Percentiles rank a stretch among this genome's conserved stretches.
Evolutionary conservation across 208 protist genomes (phyloP).

Genomic region (Trypanosoma boissoni): DNA sequence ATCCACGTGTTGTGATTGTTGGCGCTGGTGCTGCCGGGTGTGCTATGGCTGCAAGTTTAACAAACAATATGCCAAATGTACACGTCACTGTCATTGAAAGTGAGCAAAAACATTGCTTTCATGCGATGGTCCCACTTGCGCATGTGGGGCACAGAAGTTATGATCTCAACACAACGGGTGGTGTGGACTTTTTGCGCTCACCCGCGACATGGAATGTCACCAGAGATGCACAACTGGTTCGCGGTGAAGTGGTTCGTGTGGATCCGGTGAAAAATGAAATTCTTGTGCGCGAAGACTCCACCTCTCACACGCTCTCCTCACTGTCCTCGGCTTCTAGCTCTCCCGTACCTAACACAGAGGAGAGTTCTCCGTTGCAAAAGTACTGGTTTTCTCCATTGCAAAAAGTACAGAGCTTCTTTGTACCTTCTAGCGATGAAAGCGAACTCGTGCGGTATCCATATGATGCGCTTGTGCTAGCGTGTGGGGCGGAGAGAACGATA

Average conservation of each 20-base stretch:
- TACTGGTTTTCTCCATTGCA: too few species aligned
- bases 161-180: slow-evolving; percentile 74
- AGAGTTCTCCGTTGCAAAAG: too few species aligned
- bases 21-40: slow-evolving; percentile 64
- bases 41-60: slow-evolving; percentile 57
- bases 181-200: slow-evolving; percentile 62
- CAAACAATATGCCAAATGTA: slow-evolving; percentile 39
- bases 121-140: slow-evolving; percentile 57
- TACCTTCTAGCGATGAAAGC: not conserved
- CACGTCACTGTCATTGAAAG: slow-evolving; percentile 82
- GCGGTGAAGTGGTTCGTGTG: slow-evolving; percentile 53
- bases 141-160: slow-evolving; percentile 88
- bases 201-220: slow-evolving; percentile 79
- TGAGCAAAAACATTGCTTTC: slow-evolving; percentile 58
- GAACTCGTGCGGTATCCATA: slow-evolving; percentile 40
- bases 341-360: too few species aligned
- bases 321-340: not conserved
- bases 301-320: not conserved
- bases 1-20: slow-evolving; percentile 70
- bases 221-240: slow-evolving; percentile 63
- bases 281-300: slow-evolving; percentile 29
- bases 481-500: slow-evolving; percentile 54
- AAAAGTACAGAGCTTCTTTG: too few species aligned
- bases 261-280: slow-evolving; percentile 46
- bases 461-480: slow-evolving; percentile 79